Conservation (phyloP, 768 basidiomycete genomes). For the Crucibulum laeve region DNA sequence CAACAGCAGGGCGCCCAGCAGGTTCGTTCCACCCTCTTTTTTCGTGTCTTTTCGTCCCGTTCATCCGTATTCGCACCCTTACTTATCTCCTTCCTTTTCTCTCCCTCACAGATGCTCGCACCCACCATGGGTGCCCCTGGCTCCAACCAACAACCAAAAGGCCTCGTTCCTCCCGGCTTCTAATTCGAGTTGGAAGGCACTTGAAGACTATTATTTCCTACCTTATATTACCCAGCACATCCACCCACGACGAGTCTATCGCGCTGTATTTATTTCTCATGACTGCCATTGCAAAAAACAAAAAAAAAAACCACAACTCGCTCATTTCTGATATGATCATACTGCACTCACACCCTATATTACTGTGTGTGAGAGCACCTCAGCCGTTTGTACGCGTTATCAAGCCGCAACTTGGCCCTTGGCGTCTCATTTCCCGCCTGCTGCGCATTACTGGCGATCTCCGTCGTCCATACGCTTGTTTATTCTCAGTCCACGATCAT, state of each 20-base stretch:
- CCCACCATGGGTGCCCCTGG: constrained; percentile 52
- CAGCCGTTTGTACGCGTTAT: not conserved
- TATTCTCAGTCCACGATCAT: not conserved
- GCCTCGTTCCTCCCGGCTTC: constrained; percentile 83
- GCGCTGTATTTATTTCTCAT: constrained; percentile 15
- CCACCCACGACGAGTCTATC: constrained; percentile 10
- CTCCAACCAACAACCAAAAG: constrained; percentile 42
- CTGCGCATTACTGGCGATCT: constrained; percentile 8
- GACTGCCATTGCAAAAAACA: constrained; percentile 13
- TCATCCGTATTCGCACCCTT: too few species aligned
- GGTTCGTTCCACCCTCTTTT: constrained; percentile 40
- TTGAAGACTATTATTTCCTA: constrained; percentile 9
- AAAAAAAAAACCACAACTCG: constrained; percentile 13
- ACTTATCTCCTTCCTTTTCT: constrained; percentile 9
- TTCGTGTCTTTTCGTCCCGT: constrained; percentile 6
- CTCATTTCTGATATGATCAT: not conserved
- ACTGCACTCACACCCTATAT: not conserved
- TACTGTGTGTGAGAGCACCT: too few species aligned
- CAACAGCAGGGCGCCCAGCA: constrained; percentile 92
- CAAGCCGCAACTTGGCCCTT: not conserved
- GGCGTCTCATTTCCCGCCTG: not conserved
- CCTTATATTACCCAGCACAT: constrained; percentile 4
- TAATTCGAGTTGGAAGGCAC: constrained; percentile 29
- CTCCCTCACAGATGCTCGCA: constrained; percentile 63
- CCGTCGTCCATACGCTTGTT: not conserved